Evolutionary conservation across 139 green algal species (phyloP).

Genomic region (Picocystis salinarum): DNA sequence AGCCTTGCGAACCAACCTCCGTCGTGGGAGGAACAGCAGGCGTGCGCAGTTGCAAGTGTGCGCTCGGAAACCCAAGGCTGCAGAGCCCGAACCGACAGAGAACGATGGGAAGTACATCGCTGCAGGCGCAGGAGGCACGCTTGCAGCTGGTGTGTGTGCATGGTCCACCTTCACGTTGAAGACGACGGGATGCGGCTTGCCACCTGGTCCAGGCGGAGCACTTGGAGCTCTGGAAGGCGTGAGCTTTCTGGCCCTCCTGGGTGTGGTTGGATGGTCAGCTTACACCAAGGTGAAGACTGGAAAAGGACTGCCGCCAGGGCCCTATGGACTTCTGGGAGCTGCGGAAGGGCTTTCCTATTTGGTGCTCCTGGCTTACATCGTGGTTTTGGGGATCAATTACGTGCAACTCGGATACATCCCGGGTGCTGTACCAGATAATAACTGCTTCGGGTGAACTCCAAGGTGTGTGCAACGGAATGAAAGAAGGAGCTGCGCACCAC

Average conservation of each 20-base stretch:
- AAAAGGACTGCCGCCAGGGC: slow-evolving; percentile 44
- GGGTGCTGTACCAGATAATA: slow-evolving; percentile 16
- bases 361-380: slow-evolving; percentile 22
- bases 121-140: no score
- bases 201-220: slow-evolving; percentile 32
- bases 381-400: slow-evolving; percentile 15
- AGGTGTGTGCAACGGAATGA: no score
- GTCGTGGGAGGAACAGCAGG: no score
- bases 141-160: no score
- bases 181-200: slow-evolving; percentile 43
- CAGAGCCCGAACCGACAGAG: no score
- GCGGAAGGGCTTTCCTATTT: slow-evolving; percentile 45
- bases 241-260: slow-evolving; percentile 38
- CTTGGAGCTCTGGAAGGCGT: slow-evolving; percentile 43
- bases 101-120: no score
- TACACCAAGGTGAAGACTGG: slow-evolving; percentile 51
- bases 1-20: no score
- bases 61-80: no score
- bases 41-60: no score
- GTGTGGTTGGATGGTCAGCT: slow-evolving; percentile 34
- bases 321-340: slow-evolving; percentile 45
- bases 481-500: no score
- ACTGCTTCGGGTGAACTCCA: slow-evolving; percentile 15
- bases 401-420: slow-evolving; percentile 22
- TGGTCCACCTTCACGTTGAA: slow-evolving; percentile 19